Evolutionary conservation across 805 yeast genomes (phyloP).

Genomic region (Lipomyces lipofer): DNA sequence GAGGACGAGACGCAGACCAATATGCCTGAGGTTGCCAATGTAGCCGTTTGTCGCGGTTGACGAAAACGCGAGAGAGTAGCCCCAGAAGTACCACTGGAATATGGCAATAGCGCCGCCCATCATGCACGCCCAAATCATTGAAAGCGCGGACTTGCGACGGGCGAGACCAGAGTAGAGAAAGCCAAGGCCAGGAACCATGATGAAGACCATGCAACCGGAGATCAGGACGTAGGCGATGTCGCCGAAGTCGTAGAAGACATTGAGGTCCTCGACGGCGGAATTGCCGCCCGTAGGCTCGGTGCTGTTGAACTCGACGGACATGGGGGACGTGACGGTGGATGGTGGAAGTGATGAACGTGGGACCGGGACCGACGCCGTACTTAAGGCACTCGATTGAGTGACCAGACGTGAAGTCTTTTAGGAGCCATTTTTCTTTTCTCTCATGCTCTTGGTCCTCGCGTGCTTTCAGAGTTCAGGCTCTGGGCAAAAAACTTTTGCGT

Average conservation of each 20-base stretch:
- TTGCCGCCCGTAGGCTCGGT: slow-evolving; percentile 72
- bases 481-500: too few relatives aligned
- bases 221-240: slow-evolving; percentile 42
- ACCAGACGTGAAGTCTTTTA: too few relatives aligned
- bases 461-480: too few relatives aligned
- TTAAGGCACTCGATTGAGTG: too few relatives aligned
- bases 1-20: slow-evolving; percentile 76
- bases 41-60: slow-evolving; percentile 75
- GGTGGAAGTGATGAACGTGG: too few relatives aligned
- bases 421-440: too few relatives aligned
- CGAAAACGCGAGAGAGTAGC: slow-evolving; percentile 89
- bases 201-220: slow-evolving; percentile 60
- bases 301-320: slow-evolving; percentile 9
- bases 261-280: slow-evolving; percentile 69
- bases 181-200: slow-evolving; percentile 95
- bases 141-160: slow-evolving; percentile 90
- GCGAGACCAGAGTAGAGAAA: slow-evolving; percentile 93
- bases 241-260: slow-evolving; percentile 50
- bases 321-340: too few relatives aligned
- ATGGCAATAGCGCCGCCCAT: slow-evolving; percentile 81
- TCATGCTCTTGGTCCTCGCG: too few relatives aligned
- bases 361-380: too few relatives aligned
- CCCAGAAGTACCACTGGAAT: slow-evolving; percentile 99
- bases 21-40: slow-evolving; percentile 81
- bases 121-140: slow-evolving; percentile 89